Percentiles rank a stretch among this genome's conserved stretches.
phyloP scores from a whole-genome alignment of 1,139 yeast species.

The Kodamaea derodonti region DNA sequence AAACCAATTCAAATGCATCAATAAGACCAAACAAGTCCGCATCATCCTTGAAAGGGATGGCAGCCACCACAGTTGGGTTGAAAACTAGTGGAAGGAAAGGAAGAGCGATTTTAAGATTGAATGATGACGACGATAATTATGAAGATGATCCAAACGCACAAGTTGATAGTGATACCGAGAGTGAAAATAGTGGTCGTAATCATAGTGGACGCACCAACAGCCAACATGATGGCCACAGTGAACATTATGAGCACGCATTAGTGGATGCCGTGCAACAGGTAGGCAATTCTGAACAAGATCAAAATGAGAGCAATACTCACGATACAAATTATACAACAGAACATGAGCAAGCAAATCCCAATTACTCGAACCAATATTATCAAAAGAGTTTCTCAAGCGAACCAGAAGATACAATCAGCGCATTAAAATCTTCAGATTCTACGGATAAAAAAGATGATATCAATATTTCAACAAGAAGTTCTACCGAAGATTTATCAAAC shows the following conservation, averaged over 20 bases:
- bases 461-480: conserved; percentile 16
- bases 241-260: too few species aligned
- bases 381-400: neutral
- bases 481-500: conserved; percentile 29
- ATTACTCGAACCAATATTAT: neutral
- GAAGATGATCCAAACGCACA: conserved; percentile 9
- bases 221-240: too few species aligned
- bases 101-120: conserved; percentile 37
- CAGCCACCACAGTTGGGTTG: conserved; percentile 25
- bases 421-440: neutral
- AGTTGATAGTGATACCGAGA: too few species aligned
- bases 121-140: conserved; percentile 17
- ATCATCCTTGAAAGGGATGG: conserved; percentile 33
- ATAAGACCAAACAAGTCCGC: conserved; percentile 30
- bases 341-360: too few species aligned
- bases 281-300: too few species aligned
- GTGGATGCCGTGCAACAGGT: too few species aligned
- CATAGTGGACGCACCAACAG: too few species aligned
- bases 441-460: neutral
- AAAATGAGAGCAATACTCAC: too few species aligned
- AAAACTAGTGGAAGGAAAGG: conserved; percentile 40
- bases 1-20: conserved; percentile 27
- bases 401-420: neutral
- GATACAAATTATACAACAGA: too few species aligned
- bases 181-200: too few species aligned